Conservation (phyloP, 495 filamentous ascomycete species). For the Aspergillus nanangensis region DNA sequence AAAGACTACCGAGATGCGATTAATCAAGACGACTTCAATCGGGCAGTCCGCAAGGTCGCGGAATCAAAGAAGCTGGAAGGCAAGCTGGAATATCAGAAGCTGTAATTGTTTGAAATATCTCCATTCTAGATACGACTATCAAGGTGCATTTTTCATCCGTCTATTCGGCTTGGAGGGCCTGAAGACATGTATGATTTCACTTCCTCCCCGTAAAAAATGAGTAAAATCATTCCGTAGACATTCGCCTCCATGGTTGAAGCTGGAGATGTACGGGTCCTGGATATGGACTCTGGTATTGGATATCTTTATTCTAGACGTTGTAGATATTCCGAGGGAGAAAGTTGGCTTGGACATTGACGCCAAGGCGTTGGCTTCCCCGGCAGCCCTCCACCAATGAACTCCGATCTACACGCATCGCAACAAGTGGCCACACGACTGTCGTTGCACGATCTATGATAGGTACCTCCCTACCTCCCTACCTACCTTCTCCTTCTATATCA, state of each 20-base stretch:
- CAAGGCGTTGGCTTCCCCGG: constrained; percentile 9
- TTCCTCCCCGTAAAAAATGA: no score
- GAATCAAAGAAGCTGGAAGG: constrained; percentile 98
- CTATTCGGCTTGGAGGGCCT: no score
- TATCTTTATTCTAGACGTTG: no score
- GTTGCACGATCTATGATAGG: not conserved
- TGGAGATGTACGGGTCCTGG: no score
- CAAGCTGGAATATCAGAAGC: constrained; percentile 95
- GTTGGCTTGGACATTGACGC: not conserved
- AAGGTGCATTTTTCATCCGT: no score
- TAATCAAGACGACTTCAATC: constrained; percentile 98
- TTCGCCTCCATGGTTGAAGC: no score
- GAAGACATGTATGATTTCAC: no score
- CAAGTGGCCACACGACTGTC: constrained; percentile 13
- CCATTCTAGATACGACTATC: not conserved
- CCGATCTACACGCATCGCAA: constrained; percentile 1
- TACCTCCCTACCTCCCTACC: not conserved
- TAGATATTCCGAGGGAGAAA: no score
- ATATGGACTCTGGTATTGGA: no score
- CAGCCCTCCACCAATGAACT: constrained; percentile 7
- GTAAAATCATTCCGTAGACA: no score
- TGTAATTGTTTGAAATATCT: constrained; percentile 52
- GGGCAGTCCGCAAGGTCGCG: constrained; percentile 92
- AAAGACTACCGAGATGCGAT: constrained; percentile 94
- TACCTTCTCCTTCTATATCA: no score